These are phyloP conservation scores for Candida peoriensis DNA, from an alignment of 805 yeast genomes.

Conservation along the genomic window DNA sequence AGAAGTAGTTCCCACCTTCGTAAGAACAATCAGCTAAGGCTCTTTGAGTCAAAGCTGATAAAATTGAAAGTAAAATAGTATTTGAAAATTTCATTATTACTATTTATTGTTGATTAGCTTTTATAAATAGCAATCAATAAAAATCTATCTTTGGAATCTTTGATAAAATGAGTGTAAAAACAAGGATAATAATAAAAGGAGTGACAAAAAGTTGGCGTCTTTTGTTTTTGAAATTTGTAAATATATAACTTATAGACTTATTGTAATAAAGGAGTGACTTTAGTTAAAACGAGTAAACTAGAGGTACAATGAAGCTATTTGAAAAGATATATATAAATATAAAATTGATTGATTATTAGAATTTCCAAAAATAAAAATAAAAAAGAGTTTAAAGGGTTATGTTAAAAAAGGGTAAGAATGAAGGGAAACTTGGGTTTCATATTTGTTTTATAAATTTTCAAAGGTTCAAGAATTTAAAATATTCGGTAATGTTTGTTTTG, in stretches of 20 bases:
- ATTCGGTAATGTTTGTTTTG: too few species aligned
- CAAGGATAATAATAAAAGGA: too few species aligned
- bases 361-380: not conserved
- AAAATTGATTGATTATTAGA: too few species aligned
- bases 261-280: conserved; percentile 1
- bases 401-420: not conserved
- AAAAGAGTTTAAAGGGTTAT: not conserved
- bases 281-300: not conserved
- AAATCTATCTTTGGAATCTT: not conserved
- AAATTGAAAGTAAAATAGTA: conserved; percentile 17
- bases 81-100: conserved; percentile 20
- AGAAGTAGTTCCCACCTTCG: conserved; percentile 78
- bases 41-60: conserved; percentile 15
- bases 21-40: conserved; percentile 35
- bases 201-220: too few species aligned
- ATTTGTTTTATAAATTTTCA: conserved; percentile 8
- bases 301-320: too few species aligned
- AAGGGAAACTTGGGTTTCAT: conserved; percentile 6
- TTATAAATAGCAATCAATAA: not conserved
- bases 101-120: not conserved
- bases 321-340: too few species aligned
- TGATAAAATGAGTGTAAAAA: not conserved
- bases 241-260: too few species aligned
- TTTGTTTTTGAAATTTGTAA: too few species aligned
- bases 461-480: too few species aligned